Percentiles rank a stretch among this genome's conserved stretches.
Evolutionary conservation across 2,329 filamentous ascomycete genomes (phyloP).

Genomic region (Davidsoniella virescens): DNA sequence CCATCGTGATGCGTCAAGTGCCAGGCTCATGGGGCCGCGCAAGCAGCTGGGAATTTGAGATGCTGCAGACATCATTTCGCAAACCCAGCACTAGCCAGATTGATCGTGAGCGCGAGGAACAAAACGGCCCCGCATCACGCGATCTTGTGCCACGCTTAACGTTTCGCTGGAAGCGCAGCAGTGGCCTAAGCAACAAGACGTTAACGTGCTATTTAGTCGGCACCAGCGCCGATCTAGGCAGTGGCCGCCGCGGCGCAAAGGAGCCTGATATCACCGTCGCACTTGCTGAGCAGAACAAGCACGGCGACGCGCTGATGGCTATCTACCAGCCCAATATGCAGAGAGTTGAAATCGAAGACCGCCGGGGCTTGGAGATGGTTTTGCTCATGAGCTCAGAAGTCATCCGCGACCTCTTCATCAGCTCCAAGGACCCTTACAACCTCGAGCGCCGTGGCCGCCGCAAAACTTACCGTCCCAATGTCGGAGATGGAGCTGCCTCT

Average conservation of each 20-base stretch:
- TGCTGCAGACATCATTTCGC: constrained; percentile 73
- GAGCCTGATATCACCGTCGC: constrained; percentile 95
- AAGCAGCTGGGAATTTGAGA: constrained; percentile 79
- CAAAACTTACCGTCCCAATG: constrained; percentile 15
- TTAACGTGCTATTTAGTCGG: constrained; percentile 79
- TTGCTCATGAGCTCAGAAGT: constrained; percentile 48
- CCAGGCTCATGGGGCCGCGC: constrained; percentile 65
- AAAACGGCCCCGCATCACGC: constrained; percentile 23
- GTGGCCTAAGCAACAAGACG: constrained; percentile 43
- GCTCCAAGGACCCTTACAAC: constrained; percentile 45
- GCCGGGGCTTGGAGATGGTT: constrained; percentile 79
- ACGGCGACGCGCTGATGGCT: constrained; percentile 47
- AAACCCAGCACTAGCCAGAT: constrained; percentile 62
- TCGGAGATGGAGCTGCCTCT: background rate
- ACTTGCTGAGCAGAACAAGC: constrained; percentile 55
- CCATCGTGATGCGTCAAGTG: constrained; percentile 53
- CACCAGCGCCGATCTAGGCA: constrained; percentile 40
- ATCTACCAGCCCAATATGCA: constrained; percentile 88
- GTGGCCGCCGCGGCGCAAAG: constrained; percentile 59
- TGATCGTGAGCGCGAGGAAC: constrained; percentile 43
- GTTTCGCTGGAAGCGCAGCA: constrained; percentile 74
- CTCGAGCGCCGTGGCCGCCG: constrained; percentile 52
- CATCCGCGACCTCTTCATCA: constrained; percentile 48
- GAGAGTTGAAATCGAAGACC: constrained; percentile 81
- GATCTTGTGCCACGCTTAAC: constrained; percentile 55